Evolutionary conservation across 2,329 filamentous ascomycete genomes (phyloP).

Genomic region (Tolypocladium tundrense): DNA sequence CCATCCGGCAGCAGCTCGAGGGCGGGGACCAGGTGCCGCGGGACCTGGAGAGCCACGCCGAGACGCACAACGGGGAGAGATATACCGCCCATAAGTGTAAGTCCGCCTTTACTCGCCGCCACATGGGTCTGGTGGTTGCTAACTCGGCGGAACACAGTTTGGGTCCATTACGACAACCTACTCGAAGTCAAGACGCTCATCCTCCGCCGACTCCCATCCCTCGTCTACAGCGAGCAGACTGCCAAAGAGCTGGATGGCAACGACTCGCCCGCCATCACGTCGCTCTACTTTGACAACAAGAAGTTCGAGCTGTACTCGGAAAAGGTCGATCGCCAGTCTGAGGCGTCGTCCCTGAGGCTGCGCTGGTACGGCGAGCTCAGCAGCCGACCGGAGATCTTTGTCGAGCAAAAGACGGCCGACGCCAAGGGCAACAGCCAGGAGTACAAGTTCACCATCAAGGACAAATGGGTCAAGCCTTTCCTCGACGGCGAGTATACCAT

Average conservation of each 20-base stretch:
- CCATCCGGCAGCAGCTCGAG: constrained; percentile 76
- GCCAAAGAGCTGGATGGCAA: constrained; percentile 72
- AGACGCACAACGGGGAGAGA: constrained; percentile 54
- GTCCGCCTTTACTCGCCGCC: constrained; percentile 16
- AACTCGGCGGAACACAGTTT: constrained; percentile 45
- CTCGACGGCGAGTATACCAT: constrained; percentile 80
- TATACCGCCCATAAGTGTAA: constrained; percentile 83
- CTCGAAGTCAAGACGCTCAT: constrained; percentile 96
- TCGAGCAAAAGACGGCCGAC: constrained; percentile 84
- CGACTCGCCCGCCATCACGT: constrained; percentile 85
- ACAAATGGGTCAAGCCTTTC: constrained; percentile 85
- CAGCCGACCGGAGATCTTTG: constrained; percentile 65
- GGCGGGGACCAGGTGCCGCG: constrained; percentile 33
- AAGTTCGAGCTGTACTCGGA: constrained; percentile 78
- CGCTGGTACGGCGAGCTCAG: constrained; percentile 85
- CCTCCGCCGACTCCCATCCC: constrained; percentile 76
- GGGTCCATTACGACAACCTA: constrained; percentile 92
- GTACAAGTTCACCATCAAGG: constrained; percentile 75
- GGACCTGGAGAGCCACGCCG: constrained; percentile 41
- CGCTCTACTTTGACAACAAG: constrained; percentile 87
- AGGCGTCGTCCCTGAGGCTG: constrained; percentile 74
- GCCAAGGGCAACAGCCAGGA: constrained; percentile 70
- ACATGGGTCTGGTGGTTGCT: not conserved
- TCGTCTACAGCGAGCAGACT: constrained; percentile 85
- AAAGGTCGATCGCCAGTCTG: constrained; percentile 67